Conservation (phyloP, 2,329 filamentous ascomycete species). For the Ophiostoma ulmi region DNA sequence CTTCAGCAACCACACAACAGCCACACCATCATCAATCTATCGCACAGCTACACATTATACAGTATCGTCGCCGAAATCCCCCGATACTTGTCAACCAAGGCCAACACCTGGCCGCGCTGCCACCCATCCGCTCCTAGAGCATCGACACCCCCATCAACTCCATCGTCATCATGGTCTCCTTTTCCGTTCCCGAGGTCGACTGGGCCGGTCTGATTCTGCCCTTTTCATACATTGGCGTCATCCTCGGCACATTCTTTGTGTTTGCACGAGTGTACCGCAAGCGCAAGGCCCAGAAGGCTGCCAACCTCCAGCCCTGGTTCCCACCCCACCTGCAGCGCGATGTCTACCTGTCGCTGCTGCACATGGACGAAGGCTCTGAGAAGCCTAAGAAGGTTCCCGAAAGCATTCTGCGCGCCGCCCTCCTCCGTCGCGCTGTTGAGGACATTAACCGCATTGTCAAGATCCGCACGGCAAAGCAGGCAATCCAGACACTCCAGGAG, state of each 20-base stretch:
- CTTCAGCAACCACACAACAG: neutral
- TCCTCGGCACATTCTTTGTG: slow-evolving; percentile 80
- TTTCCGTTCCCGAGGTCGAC: slow-evolving; percentile 48
- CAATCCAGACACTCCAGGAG: slow-evolving; percentile 75
- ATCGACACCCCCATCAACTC: neutral
- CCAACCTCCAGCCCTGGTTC: slow-evolving; percentile 92
- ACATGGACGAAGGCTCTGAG: slow-evolving; percentile 56
- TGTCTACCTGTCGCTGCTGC: slow-evolving; percentile 86
- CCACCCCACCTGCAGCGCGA: slow-evolving; percentile 84
- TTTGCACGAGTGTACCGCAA: slow-evolving; percentile 93
- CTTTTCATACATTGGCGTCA: slow-evolving; percentile 81
- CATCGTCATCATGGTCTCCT: slow-evolving; percentile 37
- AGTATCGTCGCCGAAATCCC: neutral
- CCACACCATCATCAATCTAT: neutral
- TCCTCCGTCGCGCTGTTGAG: slow-evolving; percentile 82
- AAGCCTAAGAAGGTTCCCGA: slow-evolving; percentile 70
- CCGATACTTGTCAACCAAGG: neutral
- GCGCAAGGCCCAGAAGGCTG: slow-evolving; percentile 77
- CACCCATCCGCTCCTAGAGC: slow-evolving; percentile 7
- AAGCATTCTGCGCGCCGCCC: slow-evolving; percentile 77
- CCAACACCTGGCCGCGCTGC: neutral
- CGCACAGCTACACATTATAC: neutral
- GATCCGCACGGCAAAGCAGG: slow-evolving; percentile 81
- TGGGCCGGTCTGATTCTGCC: slow-evolving; percentile 84
- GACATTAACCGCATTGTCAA: slow-evolving; percentile 90